Evolutionary conservation across 2,329 filamentous ascomycete genomes (phyloP).

Genomic region (Scytalidium sp.): DNA sequence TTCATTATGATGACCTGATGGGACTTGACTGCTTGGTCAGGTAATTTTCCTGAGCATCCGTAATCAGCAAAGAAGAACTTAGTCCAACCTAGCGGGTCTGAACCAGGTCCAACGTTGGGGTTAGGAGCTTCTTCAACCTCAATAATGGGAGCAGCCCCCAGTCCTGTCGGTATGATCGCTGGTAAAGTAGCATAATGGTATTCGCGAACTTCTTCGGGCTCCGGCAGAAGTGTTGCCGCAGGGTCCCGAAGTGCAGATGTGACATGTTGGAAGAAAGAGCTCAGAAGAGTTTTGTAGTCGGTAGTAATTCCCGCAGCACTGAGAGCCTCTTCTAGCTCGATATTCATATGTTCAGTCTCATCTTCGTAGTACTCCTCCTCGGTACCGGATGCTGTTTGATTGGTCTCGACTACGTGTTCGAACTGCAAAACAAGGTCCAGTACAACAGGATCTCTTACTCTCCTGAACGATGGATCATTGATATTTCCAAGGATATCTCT

Average conservation of each 20-base stretch:
- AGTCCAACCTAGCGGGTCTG: constrained; percentile 59
- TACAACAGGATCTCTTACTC: constrained; percentile 68
- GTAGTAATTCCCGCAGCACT: constrained; percentile 19
- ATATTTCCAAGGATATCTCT: constrained; percentile 73
- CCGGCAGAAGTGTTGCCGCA: constrained; percentile 33
- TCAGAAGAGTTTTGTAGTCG: constrained; percentile 34
- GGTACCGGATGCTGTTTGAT: constrained; percentile 11
- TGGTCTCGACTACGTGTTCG: constrained; percentile 20
- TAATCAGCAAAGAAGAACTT: constrained; percentile 69
- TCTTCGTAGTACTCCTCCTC: constrained; percentile 15
- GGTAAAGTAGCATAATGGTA: constrained; percentile 34
- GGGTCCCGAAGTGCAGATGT: constrained; percentile 47
- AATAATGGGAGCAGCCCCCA: constrained; percentile 68
- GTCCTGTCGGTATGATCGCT: constrained; percentile 46
- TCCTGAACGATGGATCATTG: constrained; percentile 79
- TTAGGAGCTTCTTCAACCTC: constrained; percentile 43
- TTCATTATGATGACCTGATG: constrained; percentile 80
- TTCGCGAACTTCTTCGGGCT: constrained; percentile 25
- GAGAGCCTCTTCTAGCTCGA: constrained; percentile 14
- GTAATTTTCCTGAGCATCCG: constrained; percentile 56
- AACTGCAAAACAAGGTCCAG: constrained; percentile 68
- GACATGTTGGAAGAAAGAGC: constrained; percentile 46
- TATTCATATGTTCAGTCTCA: constrained; percentile 8
- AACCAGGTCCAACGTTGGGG: constrained; percentile 28
- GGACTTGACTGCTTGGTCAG: constrained; percentile 44